A percentile compares a stretch with the other conserved stretches of the same genome.
phyloP scores from a whole-genome alignment of 2,329 filamentous ascomycete genomes.

The Ophiocordyceps camponoti-leonardi region DNA sequence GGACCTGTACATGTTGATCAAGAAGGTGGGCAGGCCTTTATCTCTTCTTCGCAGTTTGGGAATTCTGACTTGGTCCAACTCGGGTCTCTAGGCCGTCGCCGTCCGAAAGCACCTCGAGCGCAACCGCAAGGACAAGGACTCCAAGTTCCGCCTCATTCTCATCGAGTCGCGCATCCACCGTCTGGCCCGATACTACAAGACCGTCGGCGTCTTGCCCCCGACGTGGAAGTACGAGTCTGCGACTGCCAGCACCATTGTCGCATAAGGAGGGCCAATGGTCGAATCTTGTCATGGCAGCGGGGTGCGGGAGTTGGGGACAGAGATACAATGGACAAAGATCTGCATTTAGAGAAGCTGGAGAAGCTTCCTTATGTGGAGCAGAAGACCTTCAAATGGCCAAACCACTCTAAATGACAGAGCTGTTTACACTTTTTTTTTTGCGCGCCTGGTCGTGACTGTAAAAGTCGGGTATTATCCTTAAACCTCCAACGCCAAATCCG shows the following conservation, averaged over 20 bases:
- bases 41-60: neutral
- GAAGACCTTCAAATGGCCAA: conserved; percentile 13
- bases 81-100: conserved; percentile 57
- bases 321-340: conserved; percentile 17
- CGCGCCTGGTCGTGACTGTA: conserved; percentile 4
- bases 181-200: conserved; percentile 99
- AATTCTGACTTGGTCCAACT: neutral
- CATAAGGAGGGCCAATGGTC: conserved; percentile 37
- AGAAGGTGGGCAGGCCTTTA: conserved; percentile 53
- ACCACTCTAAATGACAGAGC: conserved; percentile 16
- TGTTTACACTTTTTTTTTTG: conserved; percentile 7
- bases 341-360: conserved; percentile 25
- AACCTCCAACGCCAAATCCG: neutral
- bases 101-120: conserved; percentile 99
- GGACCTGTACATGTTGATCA: conserved; percentile 99
- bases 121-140: conserved; percentile 99
- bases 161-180: conserved; percentile 99
- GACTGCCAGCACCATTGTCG: conserved; percentile 85
- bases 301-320: conserved; percentile 24
- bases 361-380: conserved; percentile 20
- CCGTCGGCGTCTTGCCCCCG: conserved; percentile 65
- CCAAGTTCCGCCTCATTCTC: conserved; percentile 99
- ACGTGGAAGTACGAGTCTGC: conserved; percentile 99
- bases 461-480: conserved; percentile 5
- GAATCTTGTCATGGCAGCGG: conserved; percentile 8